Percentiles rank a stretch among this genome's conserved stretches.
These are phyloP conservation scores for Plasmodium gallinaceum DNA, from an alignment of 169 alveolate species.

Conservation along the genomic window DNA sequence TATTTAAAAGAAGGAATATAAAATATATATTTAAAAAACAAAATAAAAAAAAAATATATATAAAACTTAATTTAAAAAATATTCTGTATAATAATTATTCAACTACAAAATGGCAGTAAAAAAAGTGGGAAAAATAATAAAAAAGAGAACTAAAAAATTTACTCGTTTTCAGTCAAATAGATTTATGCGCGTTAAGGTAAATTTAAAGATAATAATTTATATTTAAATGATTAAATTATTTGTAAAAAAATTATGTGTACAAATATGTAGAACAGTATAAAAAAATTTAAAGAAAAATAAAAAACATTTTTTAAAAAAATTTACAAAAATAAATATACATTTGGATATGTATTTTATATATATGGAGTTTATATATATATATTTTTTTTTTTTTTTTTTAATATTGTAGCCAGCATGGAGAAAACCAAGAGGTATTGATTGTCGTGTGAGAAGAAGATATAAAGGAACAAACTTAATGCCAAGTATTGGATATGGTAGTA, in stretches of 20 bases:
- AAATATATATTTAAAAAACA: neutral
- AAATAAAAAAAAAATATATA: neutral
- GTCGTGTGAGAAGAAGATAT: constrained; percentile 96
- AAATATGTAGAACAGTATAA: neutral
- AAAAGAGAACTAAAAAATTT: constrained; percentile 95
- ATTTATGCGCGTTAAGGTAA: constrained; percentile 93
- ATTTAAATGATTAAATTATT: neutral
- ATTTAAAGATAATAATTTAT: constrained; percentile 15
- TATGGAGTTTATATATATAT: neutral
- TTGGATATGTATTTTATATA: neutral
- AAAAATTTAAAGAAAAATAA: neutral
- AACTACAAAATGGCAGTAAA: constrained; percentile 84
- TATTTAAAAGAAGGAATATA: neutral
- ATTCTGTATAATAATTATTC: no score
- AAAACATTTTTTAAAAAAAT: neutral
- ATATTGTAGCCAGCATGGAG: constrained; percentile 93
- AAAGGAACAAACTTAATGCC: constrained; percentile 96
- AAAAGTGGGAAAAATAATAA: constrained; percentile 88
- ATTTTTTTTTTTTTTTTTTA: neutral
- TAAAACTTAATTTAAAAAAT: neutral
- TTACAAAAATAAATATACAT: constrained; percentile 4
- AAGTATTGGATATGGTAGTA: constrained; percentile 97
- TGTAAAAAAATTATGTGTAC: neutral
- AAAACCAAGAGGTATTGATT: constrained; percentile 98
- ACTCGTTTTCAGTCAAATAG: constrained; percentile 96